Conservation (phyloP, 768 basidiomycete species). For the Lactarius hengduanensis region DNA sequence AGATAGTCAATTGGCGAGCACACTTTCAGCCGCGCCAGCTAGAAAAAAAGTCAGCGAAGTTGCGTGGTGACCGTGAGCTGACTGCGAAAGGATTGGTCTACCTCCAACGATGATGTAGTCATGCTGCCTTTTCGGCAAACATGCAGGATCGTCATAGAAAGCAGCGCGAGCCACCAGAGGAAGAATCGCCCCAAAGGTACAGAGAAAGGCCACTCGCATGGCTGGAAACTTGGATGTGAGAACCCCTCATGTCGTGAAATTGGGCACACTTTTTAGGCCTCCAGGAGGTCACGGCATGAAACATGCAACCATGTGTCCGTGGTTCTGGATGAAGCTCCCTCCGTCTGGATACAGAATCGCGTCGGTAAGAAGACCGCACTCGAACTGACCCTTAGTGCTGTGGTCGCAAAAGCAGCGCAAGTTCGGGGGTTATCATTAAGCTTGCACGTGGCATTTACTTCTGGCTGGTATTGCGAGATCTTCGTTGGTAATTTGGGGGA, state of each 20-base stretch:
- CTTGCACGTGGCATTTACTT: not conserved
- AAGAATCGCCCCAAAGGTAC: not conserved
- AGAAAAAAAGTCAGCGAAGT: not conserved
- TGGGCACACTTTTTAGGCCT: not conserved
- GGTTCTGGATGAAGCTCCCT: not conserved
- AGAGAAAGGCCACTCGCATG: not conserved
- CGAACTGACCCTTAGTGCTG: not conserved
- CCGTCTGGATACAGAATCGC: not conserved
- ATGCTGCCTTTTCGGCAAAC: not conserved
- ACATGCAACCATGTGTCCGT: not conserved
- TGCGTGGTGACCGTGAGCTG: not conserved
- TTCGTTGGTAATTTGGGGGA: not conserved
- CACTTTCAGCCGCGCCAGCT: slow-evolving; percentile 9
- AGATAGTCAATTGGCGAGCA: slow-evolving; percentile 11
- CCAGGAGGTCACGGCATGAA: not conserved
- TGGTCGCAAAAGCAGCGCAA: not conserved
- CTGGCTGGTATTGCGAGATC: not conserved
- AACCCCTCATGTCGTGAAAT: not conserved
- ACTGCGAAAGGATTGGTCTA: not conserved
- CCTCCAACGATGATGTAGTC: slow-evolving; percentile 12
- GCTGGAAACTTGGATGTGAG: not conserved
- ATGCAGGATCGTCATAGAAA: not conserved
- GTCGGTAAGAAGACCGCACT: not conserved
- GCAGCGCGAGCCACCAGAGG: not conserved
- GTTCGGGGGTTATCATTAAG: not conserved